phyloP scores from a whole-genome alignment of 2,329 filamentous ascomycete genomes.

The Venturia aucupariae region DNA sequence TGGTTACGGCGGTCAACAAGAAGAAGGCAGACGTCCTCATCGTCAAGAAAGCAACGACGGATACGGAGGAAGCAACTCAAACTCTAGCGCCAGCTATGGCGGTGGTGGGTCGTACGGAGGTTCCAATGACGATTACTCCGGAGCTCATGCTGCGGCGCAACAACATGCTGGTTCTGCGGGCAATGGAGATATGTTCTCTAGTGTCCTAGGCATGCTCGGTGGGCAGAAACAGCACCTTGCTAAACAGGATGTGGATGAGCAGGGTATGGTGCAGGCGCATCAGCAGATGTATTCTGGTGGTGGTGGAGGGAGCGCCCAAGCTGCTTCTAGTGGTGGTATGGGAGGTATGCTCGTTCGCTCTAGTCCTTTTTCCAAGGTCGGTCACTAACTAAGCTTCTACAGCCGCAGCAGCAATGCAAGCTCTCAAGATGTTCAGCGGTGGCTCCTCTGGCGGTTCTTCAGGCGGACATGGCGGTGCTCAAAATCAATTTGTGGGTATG shows the following conservation, averaged over 20 bases:
- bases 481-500: conserved; percentile 74
- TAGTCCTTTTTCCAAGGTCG: not conserved
- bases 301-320: conserved; percentile 30
- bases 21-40: conserved; percentile 16
- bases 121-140: conserved; percentile 42
- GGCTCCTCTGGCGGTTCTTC: conserved; percentile 20
- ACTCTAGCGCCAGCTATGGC: conserved; percentile 34
- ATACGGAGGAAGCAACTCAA: conserved; percentile 17
- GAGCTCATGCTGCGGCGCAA: conserved; percentile 46
- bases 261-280: conserved; percentile 63
- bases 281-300: conserved; percentile 59
- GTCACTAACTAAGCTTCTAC: conserved; percentile 16
- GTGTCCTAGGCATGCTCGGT: conserved; percentile 45
- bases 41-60: conserved; percentile 18
- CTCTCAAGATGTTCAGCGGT: conserved; percentile 67
- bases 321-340: conserved; percentile 33
- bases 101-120: conserved; percentile 29
- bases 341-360: not conserved
- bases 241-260: conserved; percentile 49
- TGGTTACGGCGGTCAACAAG: conserved; percentile 9
- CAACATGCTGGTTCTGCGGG: conserved; percentile 44
- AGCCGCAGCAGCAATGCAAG: conserved; percentile 69
- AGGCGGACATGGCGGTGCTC: conserved; percentile 35
- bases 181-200: conserved; percentile 45
- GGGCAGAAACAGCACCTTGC: conserved; percentile 43